Conservation (phyloP, 371 early-diverging fungal genomes). For the Rhizopus stolonifer region DNA sequence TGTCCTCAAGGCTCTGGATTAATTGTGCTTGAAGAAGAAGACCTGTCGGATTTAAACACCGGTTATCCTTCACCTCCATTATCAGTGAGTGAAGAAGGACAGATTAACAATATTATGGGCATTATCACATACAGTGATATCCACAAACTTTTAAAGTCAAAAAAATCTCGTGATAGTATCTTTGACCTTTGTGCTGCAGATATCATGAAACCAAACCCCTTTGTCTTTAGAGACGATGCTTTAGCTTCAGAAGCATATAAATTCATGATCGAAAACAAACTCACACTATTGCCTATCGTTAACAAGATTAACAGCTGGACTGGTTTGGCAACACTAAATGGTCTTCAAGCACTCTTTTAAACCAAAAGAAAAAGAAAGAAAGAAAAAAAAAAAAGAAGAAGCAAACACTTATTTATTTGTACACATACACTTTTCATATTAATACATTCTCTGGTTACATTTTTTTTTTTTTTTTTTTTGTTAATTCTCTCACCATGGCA, state of each 20-base stretch:
- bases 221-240: conserved; percentile 26
- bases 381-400: background rate
- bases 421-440: background rate
- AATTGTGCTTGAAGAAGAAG: conserved; percentile 34
- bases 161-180: conserved; percentile 27
- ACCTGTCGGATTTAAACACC: background rate
- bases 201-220: conserved; percentile 39
- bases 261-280: conserved; percentile 27
- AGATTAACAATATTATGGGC: conserved; percentile 25
- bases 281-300: conserved; percentile 44
- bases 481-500: too few species aligned
- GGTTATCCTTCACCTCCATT: conserved; percentile 29
- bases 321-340: conserved; percentile 46
- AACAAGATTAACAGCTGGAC: conserved; percentile 26
- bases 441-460: background rate
- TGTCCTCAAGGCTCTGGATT: conserved; percentile 44
- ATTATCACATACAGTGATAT: conserved; percentile 46
- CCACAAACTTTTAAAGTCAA: conserved; percentile 34
- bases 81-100: conserved; percentile 13
- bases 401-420: background rate
- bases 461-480: background rate
- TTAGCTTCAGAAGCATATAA: conserved; percentile 42
- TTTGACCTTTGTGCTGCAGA: conserved; percentile 41
- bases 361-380: background rate
- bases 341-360: conserved; percentile 48